Evolutionary conservation across 768 basidiomycete species (phyloP), one percentile per base, ranked within the genome.

Genomic region (Megacollybia marginata): DNA sequence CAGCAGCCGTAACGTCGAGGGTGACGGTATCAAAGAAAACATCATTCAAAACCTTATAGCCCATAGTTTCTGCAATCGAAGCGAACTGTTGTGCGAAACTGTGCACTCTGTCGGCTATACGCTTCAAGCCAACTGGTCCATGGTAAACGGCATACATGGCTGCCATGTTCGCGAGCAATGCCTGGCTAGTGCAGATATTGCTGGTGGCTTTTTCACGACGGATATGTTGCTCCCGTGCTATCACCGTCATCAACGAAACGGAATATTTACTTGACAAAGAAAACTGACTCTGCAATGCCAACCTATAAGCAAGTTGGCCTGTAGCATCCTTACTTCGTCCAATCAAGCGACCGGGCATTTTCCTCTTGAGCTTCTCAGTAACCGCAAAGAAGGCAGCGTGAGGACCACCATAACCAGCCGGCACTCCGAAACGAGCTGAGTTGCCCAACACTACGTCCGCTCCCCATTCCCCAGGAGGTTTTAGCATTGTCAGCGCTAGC

Each of bases 91-190:
- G 82, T 0, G 96, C 87, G 57, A 91, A 80, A 16, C 82, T 75
- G 65, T 98, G 92, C n/a, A 97, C 89, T 68, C 89, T 92, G 62
- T 78, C 72, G 16, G 92, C 93, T 54, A 98, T 97, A 43, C 81
- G 80, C 51, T 74, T 71, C 28, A 99, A 75, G 50, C 94, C 93
- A 42, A 72, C 75, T 0, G 96, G 88, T 10, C 96, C 96, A 61
- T 99, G 96, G 65, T 96, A 98, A 18, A 97, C 82, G 6, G 93
- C 93, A 62, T 92, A 93, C 95, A 99, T 97, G 33, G 94, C 93
- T 16, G 96, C 92, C 92, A 97, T 97, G 69, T 99, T 99, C 16
- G 96, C 96, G 23, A 99, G 86, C 15, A 99, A 80, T 0, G 92
- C 96, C 68, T 99, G 94, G 56, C 89, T 91, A 6, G 96, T 99